phyloP scores from a whole-genome alignment of 75 land plant species.

The Chamaecyparis obtusa region DNA sequence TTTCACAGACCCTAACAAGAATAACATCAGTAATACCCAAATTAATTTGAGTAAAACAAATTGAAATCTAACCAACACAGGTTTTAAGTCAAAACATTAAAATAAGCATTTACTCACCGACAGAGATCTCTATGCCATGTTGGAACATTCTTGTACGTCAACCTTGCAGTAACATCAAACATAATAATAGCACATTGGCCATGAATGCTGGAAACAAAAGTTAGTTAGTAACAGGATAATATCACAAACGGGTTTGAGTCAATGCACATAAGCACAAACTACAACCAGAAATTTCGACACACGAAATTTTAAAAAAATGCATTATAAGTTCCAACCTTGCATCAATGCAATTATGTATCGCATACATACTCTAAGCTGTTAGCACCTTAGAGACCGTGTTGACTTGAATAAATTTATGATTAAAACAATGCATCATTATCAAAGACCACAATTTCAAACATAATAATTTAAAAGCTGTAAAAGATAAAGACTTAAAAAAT shows the following conservation, averaged over 20 bases:
- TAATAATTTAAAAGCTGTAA: not conserved
- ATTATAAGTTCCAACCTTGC: not conserved
- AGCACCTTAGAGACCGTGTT: not conserved
- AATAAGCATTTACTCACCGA: slow-evolving; percentile 14
- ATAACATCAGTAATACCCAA: not conserved
- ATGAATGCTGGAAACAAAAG: slow-evolving; percentile 34
- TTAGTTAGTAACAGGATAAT: not conserved
- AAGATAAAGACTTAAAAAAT: not conserved
- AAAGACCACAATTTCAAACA: too few species aligned
- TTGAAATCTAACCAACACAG: not conserved
- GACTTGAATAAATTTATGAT: not conserved
- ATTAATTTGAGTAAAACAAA: not conserved
- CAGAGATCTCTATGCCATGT: slow-evolving; percentile 60
- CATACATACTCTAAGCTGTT: not conserved
- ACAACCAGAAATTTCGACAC: not conserved
- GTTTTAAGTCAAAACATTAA: not conserved
- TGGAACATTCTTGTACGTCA: slow-evolving; percentile 57
- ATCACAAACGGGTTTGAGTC: not conserved
- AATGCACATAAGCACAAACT: not conserved
- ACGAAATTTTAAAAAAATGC: not conserved
- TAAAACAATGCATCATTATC: too few species aligned
- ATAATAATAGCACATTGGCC: slow-evolving; percentile 60
- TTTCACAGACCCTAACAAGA: slow-evolving; percentile 35
- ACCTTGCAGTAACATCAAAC: slow-evolving; percentile 54
- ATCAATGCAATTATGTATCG: not conserved